Evolutionary conservation across 148 eudicot species (phyloP), one percentile per base, ranked within the genome.

Genomic region (Rhododendron mucronatum): DNA sequence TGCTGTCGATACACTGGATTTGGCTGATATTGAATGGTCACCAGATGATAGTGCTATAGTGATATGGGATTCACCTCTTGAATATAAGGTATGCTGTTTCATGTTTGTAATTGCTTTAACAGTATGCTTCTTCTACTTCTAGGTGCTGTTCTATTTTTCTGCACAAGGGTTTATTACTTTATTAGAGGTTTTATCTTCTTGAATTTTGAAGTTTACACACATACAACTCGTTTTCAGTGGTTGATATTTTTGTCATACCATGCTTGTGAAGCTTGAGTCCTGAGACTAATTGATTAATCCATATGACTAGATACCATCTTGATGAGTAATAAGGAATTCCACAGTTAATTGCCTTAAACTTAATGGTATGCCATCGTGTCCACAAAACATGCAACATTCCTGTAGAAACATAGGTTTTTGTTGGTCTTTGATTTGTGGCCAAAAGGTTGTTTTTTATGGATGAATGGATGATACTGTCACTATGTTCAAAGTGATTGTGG

Each of bases 21-120:
- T 97, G 93, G 92, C 96, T 86, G 99, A 94, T 84, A 87, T 94
- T 82, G 94, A 94, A 80, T 97, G 99, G 99, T 95, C 99, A 61
- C 98, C 98, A 33, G 98, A 97, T 93, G 99, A 97, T 87, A 97
- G 96, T 89, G 92, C 99, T 77, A 91, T 97, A 35, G 94, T 95
- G n/a, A 87, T 95, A n/a, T 97, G 99, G 99, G 99, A 97, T 93
- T 97, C 98, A 45, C 90, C 86, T 89, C 96, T 97, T 82, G 99
- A 97, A 82, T 97, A 95, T 86, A 95, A 97, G 99, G 99, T 97
- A 86, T 15, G 67, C 50, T 14, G 44, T 83, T 71, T 79, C 78
- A 59, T 80, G 37, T 81, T 69, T 47, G n/a, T 83, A 0, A 7
- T 84, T 44, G 21, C 67, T 82, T 65, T 45, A 57, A 53, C 28